These are phyloP conservation scores for Helenozyma baotianmanensis DNA, from an alignment of 805 yeast species.

Conservation along the genomic window DNA sequence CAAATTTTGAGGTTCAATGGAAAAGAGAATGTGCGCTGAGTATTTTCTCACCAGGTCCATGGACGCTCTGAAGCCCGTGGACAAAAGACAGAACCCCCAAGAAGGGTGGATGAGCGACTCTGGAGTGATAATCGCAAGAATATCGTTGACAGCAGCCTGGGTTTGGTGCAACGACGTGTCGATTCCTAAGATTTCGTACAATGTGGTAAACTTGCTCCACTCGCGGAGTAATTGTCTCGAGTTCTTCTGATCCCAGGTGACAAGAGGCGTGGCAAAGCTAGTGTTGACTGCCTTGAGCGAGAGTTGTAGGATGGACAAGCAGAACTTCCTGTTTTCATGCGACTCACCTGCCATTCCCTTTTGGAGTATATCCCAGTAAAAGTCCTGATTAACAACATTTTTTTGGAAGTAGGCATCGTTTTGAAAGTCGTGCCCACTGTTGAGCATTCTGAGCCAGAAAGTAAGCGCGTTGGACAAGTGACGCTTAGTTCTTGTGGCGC, in stretches of 20 bases:
- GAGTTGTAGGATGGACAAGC: slow-evolving; percentile 59
- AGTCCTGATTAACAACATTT: slow-evolving; percentile 18
- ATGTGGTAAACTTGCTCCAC: slow-evolving; percentile 71
- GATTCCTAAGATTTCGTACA: slow-evolving; percentile 75
- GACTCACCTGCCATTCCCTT: slow-evolving; percentile 47
- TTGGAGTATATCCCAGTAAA: slow-evolving; percentile 54
- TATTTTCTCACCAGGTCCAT: slow-evolving; percentile 74
- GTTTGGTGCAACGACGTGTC: slow-evolving; percentile 87
- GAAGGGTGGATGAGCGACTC: slow-evolving; percentile 52
- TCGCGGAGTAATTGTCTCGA: slow-evolving; percentile 33
- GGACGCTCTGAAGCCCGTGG: slow-evolving; percentile 71
- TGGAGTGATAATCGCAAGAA: slow-evolving; percentile 48
- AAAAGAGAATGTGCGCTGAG: slow-evolving; percentile 51
- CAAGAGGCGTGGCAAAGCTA: slow-evolving; percentile 29
- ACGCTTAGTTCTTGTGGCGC: slow-evolving; percentile 16
- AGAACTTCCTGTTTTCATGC: slow-evolving; percentile 68
- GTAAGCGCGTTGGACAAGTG: slow-evolving; percentile 42
- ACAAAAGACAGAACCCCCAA: slow-evolving; percentile 71
- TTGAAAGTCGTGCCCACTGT: slow-evolving; percentile 12
- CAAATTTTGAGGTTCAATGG: slow-evolving; percentile 45
- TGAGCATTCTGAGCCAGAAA: slow-evolving; percentile 54
- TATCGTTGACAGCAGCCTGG: slow-evolving; percentile 67
- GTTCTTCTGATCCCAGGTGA: slow-evolving; percentile 39
- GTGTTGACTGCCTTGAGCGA: slow-evolving; percentile 46
- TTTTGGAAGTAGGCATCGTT: slow-evolving; percentile 22